phyloP scores from a whole-genome alignment of 805 yeast species.

The Lipomyces sp. region DNA sequence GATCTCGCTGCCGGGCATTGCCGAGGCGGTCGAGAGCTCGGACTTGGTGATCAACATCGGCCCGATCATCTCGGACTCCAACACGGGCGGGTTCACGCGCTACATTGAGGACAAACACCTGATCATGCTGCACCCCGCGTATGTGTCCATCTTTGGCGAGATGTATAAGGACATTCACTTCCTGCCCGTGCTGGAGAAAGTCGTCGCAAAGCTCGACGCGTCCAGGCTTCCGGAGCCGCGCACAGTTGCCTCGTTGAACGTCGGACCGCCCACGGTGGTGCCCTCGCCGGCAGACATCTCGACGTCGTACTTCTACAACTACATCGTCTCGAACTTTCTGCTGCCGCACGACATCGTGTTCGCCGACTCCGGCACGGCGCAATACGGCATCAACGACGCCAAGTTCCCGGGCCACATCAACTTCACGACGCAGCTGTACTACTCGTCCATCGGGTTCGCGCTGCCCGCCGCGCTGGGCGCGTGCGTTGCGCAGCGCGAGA shows the following conservation, averaged over 20 bases:
- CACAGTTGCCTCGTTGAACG: slow-evolving; percentile 32
- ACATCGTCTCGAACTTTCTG: slow-evolving; percentile 43
- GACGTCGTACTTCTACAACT: slow-evolving; percentile 40
- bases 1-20: slow-evolving; percentile 49
- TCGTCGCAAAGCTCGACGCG: slow-evolving; percentile 42
- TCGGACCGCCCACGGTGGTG: slow-evolving; percentile 27
- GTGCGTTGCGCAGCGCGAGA: slow-evolving; percentile 65
- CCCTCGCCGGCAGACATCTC: slow-evolving; percentile 32
- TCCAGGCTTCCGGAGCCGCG: slow-evolving; percentile 31
- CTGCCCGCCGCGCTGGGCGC: slow-evolving; percentile 84
- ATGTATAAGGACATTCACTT: slow-evolving; percentile 47
- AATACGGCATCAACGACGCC: slow-evolving; percentile 71
- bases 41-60: slow-evolving; percentile 76
- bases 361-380: slow-evolving; percentile 79
- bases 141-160: slow-evolving; percentile 48
- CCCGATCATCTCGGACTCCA: slow-evolving; percentile 60
- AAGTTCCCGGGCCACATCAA: slow-evolving; percentile 52
- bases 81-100: slow-evolving; percentile 62
- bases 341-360: slow-evolving; percentile 67
- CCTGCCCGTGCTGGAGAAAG: slow-evolving; percentile 47
- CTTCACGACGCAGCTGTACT: slow-evolving; percentile 61
- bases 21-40: slow-evolving; percentile 49
- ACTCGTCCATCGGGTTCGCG: slow-evolving; percentile 84
- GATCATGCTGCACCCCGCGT: slow-evolving; percentile 53
- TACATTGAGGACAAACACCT: slow-evolving; percentile 44